Percentiles rank a stretch among this genome's conserved stretches.
These are phyloP conservation scores for Fusarium guadeloupense DNA, from an alignment of 2,329 filamentous ascomycete genomes.

Conservation along the genomic window DNA sequence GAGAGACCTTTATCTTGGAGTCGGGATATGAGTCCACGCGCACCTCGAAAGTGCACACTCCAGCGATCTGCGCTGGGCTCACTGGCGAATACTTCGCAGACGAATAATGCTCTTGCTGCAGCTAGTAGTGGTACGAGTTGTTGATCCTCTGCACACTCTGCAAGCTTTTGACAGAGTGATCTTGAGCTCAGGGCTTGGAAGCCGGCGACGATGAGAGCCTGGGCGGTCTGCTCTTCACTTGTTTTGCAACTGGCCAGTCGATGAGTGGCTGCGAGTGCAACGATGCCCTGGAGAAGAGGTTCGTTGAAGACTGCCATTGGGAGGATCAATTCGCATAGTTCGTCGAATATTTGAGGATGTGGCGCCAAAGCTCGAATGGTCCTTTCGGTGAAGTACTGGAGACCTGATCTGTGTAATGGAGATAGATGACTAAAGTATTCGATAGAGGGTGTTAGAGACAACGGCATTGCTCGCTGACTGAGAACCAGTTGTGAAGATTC, in stretches of 20 bases:
- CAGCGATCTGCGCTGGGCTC: slow-evolving; percentile 30
- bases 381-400: slow-evolving; percentile 33
- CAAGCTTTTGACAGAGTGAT: slow-evolving; percentile 23
- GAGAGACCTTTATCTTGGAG: slow-evolving; percentile 15
- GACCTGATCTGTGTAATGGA: slow-evolving; percentile 28
- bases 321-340: slow-evolving; percentile 27
- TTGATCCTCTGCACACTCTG: slow-evolving; percentile 22
- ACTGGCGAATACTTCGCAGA: slow-evolving; percentile 32
- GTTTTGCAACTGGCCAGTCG: slow-evolving; percentile 27
- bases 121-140: slow-evolving; percentile 23
- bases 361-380: slow-evolving; percentile 28
- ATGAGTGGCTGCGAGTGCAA: slow-evolving; percentile 30
- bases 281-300: slow-evolving; percentile 22
- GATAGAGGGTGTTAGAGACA: slow-evolving; percentile 5
- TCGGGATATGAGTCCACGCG: slow-evolving; percentile 20
- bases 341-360: slow-evolving; percentile 27
- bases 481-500: slow-evolving; percentile 2
- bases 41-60: slow-evolving; percentile 32
- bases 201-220: slow-evolving; percentile 22
- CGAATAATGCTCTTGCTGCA: slow-evolving; percentile 21
- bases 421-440: slow-evolving; percentile 29
- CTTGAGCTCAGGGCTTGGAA: slow-evolving; percentile 34
- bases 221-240: slow-evolving; percentile 18
- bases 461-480: not conserved
- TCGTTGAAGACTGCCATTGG: slow-evolving; percentile 34